Conservation (phyloP, 805 yeast genomes). For the Tetrapisispora arboricola region DNA sequence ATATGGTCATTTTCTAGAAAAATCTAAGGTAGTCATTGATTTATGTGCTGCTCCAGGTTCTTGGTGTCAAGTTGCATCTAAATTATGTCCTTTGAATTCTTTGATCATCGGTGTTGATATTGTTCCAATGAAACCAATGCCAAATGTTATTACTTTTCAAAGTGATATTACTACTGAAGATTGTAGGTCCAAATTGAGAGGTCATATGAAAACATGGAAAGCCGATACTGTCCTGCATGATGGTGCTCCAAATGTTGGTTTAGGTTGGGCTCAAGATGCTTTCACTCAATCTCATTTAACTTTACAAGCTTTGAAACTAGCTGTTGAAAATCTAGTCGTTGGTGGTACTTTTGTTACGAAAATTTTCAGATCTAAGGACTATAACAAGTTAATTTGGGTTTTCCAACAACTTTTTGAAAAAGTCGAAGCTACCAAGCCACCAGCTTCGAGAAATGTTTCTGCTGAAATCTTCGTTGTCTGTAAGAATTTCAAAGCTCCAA, state of each 20-base stretch:
- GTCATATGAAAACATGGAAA: conserved; percentile 97
- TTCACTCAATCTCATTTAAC: conserved; percentile 95
- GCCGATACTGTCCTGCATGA: conserved; percentile 97
- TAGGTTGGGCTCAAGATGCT: conserved; percentile 99
- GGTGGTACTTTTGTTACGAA: conserved; percentile 97
- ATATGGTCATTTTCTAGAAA: conserved; percentile 88
- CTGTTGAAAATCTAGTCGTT: conserved; percentile 80
- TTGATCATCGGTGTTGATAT: conserved; percentile 97
- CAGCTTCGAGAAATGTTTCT: conserved; percentile 96
- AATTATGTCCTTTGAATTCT: conserved; percentile 84
- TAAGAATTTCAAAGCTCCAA: conserved; percentile 92
- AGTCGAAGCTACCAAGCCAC: conserved; percentile 98
- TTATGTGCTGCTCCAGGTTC: conserved; percentile 99
- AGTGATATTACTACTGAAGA: conserved; percentile 97
- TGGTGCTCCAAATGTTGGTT: conserved; percentile 99
- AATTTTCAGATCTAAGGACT: conserved; percentile 97
- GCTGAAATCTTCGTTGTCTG: conserved; percentile 98
- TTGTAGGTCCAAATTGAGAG: conserved; percentile 88
- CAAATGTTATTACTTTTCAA: conserved; percentile 88
- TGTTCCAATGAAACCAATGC: conserved; percentile 93
- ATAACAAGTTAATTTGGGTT: conserved; percentile 94
- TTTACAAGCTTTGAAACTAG: conserved; percentile 83
- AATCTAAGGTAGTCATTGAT: conserved; percentile 92
- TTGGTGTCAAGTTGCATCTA: conserved; percentile 98
- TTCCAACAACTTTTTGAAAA: conserved; percentile 91